phyloP scores from a whole-genome alignment of 2,329 filamentous ascomycete genomes.

The Pyrenophora teres region DNA sequence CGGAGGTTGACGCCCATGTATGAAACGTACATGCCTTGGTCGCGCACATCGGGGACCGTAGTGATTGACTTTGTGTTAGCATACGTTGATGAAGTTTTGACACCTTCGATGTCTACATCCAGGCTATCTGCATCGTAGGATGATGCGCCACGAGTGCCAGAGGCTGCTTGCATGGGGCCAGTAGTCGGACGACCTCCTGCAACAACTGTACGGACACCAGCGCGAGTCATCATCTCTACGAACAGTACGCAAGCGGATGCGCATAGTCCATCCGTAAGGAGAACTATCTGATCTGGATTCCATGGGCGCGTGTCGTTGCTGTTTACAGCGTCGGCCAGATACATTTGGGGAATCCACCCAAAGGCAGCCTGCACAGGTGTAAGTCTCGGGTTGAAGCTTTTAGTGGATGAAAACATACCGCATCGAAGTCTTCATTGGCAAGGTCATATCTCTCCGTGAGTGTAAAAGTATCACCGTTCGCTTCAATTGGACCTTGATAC shows the following conservation, averaged over 20 bases:
- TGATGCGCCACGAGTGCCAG: constrained; percentile 61
- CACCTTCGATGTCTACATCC: constrained; percentile 17
- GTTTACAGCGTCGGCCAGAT: not conserved
- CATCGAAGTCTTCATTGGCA: not conserved
- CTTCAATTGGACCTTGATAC: constrained; percentile 36
- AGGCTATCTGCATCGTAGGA: constrained; percentile 41
- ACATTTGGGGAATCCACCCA: constrained; percentile 22
- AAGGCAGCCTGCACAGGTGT: not conserved
- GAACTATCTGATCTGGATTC: constrained; percentile 4
- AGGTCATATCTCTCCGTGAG: constrained; percentile 21
- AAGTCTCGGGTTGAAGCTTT: not conserved
- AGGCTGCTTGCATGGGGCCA: constrained; percentile 43
- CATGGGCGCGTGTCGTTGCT: not conserved
- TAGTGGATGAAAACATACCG: not conserved
- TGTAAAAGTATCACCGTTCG: constrained; percentile 44
- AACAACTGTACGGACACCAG: constrained; percentile 58
- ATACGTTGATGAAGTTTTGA: constrained; percentile 3
- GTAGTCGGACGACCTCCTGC: constrained; percentile 61
- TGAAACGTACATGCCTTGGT: constrained; percentile 29
- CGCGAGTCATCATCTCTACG: constrained; percentile 53
- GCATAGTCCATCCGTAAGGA: constrained; percentile 59
- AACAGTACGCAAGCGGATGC: constrained; percentile 62
- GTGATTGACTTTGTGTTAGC: not conserved
- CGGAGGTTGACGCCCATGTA: constrained; percentile 43
- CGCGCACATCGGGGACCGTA: not conserved